Evolutionary conservation across 2,329 filamentous ascomycete species (phyloP).

Genomic region (Lomentospora prolificans): DNA sequence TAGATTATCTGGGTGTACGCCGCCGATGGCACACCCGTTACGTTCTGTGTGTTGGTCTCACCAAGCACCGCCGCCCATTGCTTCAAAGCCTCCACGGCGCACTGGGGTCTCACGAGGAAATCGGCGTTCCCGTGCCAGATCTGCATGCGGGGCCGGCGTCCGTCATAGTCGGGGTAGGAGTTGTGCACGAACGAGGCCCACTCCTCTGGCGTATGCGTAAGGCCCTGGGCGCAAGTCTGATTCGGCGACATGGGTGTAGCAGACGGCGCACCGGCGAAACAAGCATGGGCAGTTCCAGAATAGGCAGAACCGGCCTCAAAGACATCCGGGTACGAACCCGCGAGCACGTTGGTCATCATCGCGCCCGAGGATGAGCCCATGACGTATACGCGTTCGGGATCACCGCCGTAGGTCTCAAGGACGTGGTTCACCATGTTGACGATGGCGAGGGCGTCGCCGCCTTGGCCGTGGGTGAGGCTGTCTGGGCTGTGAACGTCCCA

Average conservation of each 20-base stretch:
- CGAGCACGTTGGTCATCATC: constrained; percentile 42
- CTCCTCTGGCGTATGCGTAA: constrained; percentile 20
- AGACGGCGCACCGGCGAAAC: constrained; percentile 36
- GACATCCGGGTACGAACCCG: constrained; percentile 43
- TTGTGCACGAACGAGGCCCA: constrained; percentile 30
- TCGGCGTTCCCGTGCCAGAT: constrained; percentile 9
- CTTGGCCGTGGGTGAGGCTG: constrained; percentile 44
- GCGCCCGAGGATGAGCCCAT: constrained; percentile 37
- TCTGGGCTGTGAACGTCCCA: constrained; percentile 45
- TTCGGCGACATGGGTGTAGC: constrained; percentile 34
- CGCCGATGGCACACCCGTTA: constrained; percentile 23
- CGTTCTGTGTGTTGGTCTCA: constrained; percentile 19
- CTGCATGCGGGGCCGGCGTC: constrained; percentile 5
- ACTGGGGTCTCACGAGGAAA: constrained; percentile 37
- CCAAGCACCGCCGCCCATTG: constrained; percentile 44
- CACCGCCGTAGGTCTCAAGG: constrained; percentile 38
- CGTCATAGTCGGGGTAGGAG: constrained; percentile 38
- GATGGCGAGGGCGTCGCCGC: constrained; percentile 45
- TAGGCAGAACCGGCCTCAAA: constrained; percentile 43
- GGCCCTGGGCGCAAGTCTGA: constrained; percentile 5
- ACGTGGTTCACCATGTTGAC: constrained; percentile 49
- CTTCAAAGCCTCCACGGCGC: constrained; percentile 48
- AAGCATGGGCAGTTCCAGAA: constrained; percentile 32
- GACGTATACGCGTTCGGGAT: constrained; percentile 40
- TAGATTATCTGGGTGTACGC: constrained; percentile 30